Conservation (phyloP, 2,329 filamentous ascomycete genomes). For the Dothiorella sarmentorum region DNA sequence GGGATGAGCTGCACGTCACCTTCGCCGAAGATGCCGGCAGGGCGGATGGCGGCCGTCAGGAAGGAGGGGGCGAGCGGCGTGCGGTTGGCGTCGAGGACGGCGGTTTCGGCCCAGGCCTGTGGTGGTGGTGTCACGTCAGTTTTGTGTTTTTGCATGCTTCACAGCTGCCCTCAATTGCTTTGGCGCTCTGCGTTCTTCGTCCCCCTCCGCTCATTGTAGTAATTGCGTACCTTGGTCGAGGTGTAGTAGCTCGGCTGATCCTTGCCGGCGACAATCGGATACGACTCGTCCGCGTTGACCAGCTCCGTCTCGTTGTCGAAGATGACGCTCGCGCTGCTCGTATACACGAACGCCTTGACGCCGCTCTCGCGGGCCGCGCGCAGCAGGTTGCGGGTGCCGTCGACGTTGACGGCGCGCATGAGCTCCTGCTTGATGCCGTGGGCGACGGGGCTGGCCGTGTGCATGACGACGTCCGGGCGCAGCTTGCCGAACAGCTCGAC, state of each 20-base stretch:
- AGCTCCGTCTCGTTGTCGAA: constrained; percentile 45
- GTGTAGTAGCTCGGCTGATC: constrained; percentile 51
- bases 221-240: constrained; percentile 43
- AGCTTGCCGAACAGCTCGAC: constrained; percentile 41
- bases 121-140: background rate
- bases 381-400: constrained; percentile 49
- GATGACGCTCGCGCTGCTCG: constrained; percentile 50
- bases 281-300: constrained; percentile 49
- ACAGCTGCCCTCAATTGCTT: too few relatives aligned
- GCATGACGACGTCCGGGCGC: constrained; percentile 47
- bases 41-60: constrained; percentile 49
- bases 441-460: constrained; percentile 42
- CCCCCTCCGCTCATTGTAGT: background rate
- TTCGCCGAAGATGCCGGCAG: constrained; percentile 51
- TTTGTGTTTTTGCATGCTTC: background rate
- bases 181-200: background rate
- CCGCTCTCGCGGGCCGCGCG: constrained; percentile 46
- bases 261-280: constrained; percentile 44
- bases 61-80: constrained; percentile 38
- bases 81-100: constrained; percentile 50
- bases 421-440: constrained; percentile 33
- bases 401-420: constrained; percentile 51
- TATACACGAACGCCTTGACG: constrained; percentile 53
- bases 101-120: constrained; percentile 45
- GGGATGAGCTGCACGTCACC: constrained; percentile 47